A percentile compares a stretch with the other conserved stretches of the same genome.
Evolutionary conservation across 1,139 yeast species (phyloP).

Genomic region (Pichia cactophila): DNA sequence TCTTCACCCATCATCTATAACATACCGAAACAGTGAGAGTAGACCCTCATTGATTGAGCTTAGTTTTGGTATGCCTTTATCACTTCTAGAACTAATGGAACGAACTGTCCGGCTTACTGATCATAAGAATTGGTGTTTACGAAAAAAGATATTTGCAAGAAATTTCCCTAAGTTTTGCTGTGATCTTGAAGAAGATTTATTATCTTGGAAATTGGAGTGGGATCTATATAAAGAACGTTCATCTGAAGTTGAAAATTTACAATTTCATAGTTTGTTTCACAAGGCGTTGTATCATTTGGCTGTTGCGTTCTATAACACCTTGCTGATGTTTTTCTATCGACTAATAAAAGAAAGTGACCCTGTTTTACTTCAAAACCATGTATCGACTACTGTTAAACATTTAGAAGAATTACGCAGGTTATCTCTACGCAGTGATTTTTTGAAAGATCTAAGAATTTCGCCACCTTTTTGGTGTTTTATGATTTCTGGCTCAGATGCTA

Average conservation of each 20-base stretch:
- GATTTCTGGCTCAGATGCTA: conserved; percentile 41
- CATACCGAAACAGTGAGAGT: not conserved
- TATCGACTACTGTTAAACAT: conserved; percentile 30
- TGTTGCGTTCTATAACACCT: conserved; percentile 36
- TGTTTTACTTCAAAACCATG: conserved; percentile 30
- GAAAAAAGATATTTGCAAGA: conserved; percentile 41
- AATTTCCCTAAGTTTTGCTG: conserved; percentile 51
- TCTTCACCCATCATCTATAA: conserved; percentile 13
- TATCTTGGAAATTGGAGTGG: conserved; percentile 44
- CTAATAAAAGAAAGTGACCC: conserved; percentile 37
- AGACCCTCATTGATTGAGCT: conserved; percentile 30
- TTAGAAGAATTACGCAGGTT: conserved; percentile 29
- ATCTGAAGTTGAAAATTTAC: conserved; percentile 11
- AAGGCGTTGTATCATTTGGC: conserved; percentile 34
- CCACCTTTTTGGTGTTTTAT: conserved; percentile 45
- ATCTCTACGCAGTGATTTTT: conserved; percentile 17
- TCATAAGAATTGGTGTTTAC: conserved; percentile 42
- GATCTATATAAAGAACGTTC: conserved; percentile 25
- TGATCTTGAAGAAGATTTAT: conserved; percentile 43
- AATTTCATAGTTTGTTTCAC: conserved; percentile 32
- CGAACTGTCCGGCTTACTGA: conserved; percentile 42
- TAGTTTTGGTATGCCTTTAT: conserved; percentile 42
- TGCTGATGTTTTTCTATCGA: conserved; percentile 39
- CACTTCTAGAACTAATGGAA: conserved; percentile 39
- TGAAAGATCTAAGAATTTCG: conserved; percentile 15